phyloP scores from a whole-genome alignment of 495 filamentous ascomycete genomes.

The Trichoderma asperelloides region DNA sequence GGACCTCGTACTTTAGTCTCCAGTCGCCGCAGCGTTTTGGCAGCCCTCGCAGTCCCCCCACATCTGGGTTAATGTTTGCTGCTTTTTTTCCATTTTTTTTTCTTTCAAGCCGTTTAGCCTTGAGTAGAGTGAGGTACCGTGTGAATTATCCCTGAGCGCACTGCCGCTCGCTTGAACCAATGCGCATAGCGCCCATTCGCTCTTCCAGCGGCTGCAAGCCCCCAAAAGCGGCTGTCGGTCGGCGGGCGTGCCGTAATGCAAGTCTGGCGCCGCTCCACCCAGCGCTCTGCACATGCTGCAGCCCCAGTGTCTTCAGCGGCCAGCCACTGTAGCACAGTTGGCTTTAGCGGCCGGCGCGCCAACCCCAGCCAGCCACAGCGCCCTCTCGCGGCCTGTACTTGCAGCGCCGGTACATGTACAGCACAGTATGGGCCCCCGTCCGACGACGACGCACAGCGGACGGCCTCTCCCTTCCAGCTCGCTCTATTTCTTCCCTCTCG shows the following conservation, averaged over 20 bases:
- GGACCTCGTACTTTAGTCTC: too few relatives aligned
- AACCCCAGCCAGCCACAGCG: not conserved
- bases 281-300: not conserved
- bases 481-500: constrained; percentile 1
- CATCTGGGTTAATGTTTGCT: too few relatives aligned
- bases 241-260: not conserved
- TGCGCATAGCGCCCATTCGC: too few relatives aligned
- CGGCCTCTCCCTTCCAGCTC: not conserved
- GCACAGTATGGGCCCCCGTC: not conserved
- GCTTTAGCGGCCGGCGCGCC: not conserved
- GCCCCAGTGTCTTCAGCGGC: not conserved
- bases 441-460: not conserved
- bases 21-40: too few relatives aligned
- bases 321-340: not conserved
- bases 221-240: not conserved
- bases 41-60: too few relatives aligned
- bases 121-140: too few relatives aligned
- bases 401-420: not conserved
- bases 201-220: too few relatives aligned
- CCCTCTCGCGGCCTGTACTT: not conserved
- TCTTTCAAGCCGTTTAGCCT: too few relatives aligned
- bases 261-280: not conserved
- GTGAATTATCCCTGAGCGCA: too few relatives aligned
- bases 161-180: too few relatives aligned
- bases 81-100: too few relatives aligned